Percentiles rank a stretch among this genome's conserved stretches.
These are phyloP conservation scores for Erysimum cheiranthoides DNA, from an alignment of 345 rosid genomes.

Conservation along the genomic window DNA sequence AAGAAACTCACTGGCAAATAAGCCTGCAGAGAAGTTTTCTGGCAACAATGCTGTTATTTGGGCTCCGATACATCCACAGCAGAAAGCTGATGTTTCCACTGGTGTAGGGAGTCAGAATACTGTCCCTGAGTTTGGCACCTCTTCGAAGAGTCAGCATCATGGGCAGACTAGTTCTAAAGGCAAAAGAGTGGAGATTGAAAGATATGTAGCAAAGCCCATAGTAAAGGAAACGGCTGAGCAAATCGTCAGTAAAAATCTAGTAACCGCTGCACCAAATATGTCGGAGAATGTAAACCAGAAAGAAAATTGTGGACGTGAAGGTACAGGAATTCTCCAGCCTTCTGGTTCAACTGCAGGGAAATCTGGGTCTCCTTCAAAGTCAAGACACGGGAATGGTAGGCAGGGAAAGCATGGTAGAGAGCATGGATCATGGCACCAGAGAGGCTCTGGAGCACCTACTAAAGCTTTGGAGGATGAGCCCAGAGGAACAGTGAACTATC, in stretches of 20 bases:
- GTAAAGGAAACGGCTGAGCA: constrained; percentile 90
- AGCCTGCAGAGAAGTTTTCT: constrained; percentile 61
- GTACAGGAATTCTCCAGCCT: constrained; percentile 47
- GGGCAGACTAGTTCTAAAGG: constrained; percentile 64
- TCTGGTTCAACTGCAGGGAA: constrained; percentile 49
- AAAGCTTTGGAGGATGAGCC: constrained; percentile 52
- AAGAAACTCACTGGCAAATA: constrained; percentile 58
- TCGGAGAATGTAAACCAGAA: constrained; percentile 29
- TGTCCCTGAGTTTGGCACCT: constrained; percentile 49
- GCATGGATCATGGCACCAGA: constrained; percentile 77
- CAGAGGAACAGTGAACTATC: constrained; percentile 54
- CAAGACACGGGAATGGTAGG: constrained; percentile 63
- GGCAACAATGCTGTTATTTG: constrained; percentile 69
- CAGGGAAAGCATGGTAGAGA: constrained; percentile 65
- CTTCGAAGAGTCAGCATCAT: constrained; percentile 58
- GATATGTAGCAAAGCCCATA: constrained; percentile 83
- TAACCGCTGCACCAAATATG: constrained; percentile 43
- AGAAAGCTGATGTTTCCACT: constrained; percentile 56
- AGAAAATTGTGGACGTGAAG: constrained; percentile 48
- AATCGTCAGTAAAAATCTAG: constrained; percentile 54
- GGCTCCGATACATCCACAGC: constrained; percentile 83
- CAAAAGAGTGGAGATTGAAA: constrained; percentile 93
- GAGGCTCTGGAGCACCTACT: constrained; percentile 55
- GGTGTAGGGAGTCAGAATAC: constrained; percentile 56
- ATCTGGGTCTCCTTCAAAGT: constrained; percentile 48